Evolutionary conservation across 2,329 filamentous ascomycete genomes (phyloP).

Genomic region (Grosmannia serpens): DNA sequence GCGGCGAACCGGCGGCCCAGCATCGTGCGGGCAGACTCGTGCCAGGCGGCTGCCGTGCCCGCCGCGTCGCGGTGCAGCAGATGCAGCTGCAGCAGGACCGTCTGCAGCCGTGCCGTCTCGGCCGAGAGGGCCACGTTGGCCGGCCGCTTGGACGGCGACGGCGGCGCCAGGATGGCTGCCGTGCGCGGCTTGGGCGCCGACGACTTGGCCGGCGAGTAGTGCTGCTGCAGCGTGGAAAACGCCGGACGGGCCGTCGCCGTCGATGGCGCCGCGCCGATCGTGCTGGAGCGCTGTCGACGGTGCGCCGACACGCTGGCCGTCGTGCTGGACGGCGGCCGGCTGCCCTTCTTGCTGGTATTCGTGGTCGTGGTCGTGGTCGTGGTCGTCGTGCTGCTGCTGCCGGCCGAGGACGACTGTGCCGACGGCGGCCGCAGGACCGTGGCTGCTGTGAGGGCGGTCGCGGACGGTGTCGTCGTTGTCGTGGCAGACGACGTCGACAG

Average conservation of each 20-base stretch:
- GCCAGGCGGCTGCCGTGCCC: conserved; percentile 33
- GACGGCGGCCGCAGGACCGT: conserved; percentile 28
- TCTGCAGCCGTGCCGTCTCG: conserved; percentile 47
- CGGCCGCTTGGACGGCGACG: conserved; percentile 50
- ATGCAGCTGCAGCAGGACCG: conserved; percentile 54
- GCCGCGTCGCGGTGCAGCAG: conserved; percentile 47
- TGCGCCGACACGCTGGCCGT: neutral
- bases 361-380: neutral
- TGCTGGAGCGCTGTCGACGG: neutral
- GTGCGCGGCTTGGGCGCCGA: conserved; percentile 51
- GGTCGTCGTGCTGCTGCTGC: neutral
- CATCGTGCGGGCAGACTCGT: conserved; percentile 38
- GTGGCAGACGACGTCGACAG: neutral
- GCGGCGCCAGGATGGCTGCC: conserved; percentile 43
- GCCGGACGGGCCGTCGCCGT: conserved; percentile 31
- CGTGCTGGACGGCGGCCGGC: conserved; percentile 2
- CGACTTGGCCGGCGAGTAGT: conserved; percentile 54
- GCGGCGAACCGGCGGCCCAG: conserved; percentile 32
- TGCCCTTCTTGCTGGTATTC: conserved; percentile 3
- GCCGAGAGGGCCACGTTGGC: conserved; percentile 47
- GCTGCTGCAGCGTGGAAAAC: conserved; percentile 54
- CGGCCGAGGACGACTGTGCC: conserved; percentile 11
- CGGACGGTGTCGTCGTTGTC: conserved; percentile 12
- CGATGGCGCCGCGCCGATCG: neutral
- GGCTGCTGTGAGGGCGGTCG: conserved; percentile 24